phyloP scores from a whole-genome alignment of 140 eudicot species.

The Senecio squalidus region DNA sequence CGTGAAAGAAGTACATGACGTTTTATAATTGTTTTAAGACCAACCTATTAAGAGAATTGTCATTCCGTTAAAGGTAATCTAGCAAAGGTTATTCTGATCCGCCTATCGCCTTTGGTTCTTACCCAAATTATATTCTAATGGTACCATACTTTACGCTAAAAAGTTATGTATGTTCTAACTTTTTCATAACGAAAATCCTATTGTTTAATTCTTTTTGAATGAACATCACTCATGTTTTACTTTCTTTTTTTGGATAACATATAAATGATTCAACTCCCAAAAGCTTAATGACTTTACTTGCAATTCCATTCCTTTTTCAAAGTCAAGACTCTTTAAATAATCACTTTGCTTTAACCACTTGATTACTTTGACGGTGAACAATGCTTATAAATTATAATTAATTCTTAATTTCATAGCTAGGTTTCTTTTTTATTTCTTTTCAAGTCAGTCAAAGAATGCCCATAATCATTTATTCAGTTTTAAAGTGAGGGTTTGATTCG shows the following conservation, averaged over 20 bases:
- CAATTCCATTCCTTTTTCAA: not conserved
- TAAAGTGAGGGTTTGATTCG: not conserved
- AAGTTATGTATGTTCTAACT: no score
- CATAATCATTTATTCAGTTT: slow-evolving; percentile 5
- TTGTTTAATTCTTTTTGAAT: no score
- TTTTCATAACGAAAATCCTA: no score
- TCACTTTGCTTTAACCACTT: not conserved
- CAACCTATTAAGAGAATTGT: no score
- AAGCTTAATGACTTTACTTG: slow-evolving; percentile 2
- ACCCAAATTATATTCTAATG: no score
- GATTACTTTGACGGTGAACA: slow-evolving; percentile 5
- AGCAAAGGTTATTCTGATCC: no score
- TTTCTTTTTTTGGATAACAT: slow-evolving; percentile 20
- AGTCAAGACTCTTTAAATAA: not conserved
- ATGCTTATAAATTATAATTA: not conserved
- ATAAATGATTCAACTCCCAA: not conserved
- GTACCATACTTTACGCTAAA: no score
- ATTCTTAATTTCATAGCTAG: slow-evolving; percentile 1
- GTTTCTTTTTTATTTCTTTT: slow-evolving; percentile 13
- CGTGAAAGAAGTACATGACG: no score
- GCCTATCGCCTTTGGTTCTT: no score
- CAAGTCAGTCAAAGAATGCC: not conserved
- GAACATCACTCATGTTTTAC: slow-evolving; percentile 2
- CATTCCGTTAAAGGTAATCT: no score
- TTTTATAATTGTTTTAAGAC: no score